Evolutionary conservation across 2,329 filamentous ascomycete genomes (phyloP).

Genomic region (Alternaria burnsii): DNA sequence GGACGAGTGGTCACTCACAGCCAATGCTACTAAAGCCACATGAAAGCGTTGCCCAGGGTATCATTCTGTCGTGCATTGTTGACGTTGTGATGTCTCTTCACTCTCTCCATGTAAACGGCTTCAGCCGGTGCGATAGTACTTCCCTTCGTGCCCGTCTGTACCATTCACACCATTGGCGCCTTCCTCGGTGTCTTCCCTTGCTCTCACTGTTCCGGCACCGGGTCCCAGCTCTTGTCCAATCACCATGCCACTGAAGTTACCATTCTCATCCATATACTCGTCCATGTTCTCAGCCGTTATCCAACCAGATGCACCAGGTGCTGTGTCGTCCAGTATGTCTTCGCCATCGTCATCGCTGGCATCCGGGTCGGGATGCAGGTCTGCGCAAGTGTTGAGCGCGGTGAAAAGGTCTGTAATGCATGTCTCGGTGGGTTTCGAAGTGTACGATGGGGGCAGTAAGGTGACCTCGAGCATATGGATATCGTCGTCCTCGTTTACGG

Average conservation of each 20-base stretch:
- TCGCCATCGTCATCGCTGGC: conserved; percentile 67
- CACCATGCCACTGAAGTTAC: conserved; percentile 48
- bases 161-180: conserved; percentile 37
- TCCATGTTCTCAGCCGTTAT: conserved; percentile 92
- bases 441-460: conserved; percentile 62
- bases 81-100: neutral
- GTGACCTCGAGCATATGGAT: conserved; percentile 73
- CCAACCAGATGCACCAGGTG: conserved; percentile 80
- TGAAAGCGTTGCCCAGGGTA: neutral
- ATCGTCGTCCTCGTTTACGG: conserved; percentile 67
- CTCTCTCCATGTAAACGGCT: neutral
- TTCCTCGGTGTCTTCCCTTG: conserved; percentile 45
- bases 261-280: conserved; percentile 65
- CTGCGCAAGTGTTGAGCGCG: conserved; percentile 77
- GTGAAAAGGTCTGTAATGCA: conserved; percentile 66
- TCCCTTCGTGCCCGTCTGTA: conserved; percentile 40
- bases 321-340: conserved; percentile 56
- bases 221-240: conserved; percentile 44
- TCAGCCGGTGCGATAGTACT: conserved; percentile 49
- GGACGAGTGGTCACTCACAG: neutral
- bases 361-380: conserved; percentile 77
- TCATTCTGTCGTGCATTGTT: conserved; percentile 8
- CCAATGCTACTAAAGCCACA: neutral
- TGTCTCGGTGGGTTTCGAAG: conserved; percentile 33
- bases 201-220: conserved; percentile 50